A percentile compares a stretch with the other conserved stretches of the same genome.
These are phyloP conservation scores for Talaromyces sp. DNA, from an alignment of 2,329 filamentous ascomycete genomes.

Conservation along the genomic window DNA sequence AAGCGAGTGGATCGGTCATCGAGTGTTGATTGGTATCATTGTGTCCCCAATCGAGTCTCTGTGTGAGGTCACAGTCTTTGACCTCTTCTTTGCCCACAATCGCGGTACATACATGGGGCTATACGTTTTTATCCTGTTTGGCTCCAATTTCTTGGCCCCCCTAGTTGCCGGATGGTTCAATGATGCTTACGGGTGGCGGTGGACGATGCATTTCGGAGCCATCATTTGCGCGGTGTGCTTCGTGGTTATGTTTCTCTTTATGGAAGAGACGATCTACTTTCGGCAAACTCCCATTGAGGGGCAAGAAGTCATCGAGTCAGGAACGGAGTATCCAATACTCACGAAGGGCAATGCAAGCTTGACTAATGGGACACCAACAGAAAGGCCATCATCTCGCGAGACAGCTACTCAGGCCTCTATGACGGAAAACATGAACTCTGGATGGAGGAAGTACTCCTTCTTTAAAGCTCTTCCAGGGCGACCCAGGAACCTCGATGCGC, in stretches of 20 bases:
- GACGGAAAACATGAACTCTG: too few relatives aligned
- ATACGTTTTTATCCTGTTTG: not conserved
- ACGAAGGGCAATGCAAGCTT: too few relatives aligned
- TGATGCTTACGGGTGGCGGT: not conserved
- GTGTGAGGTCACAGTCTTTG: not conserved
- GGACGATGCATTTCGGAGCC: not conserved
- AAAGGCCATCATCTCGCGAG: not conserved
- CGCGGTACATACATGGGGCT: slow-evolving; percentile 1
- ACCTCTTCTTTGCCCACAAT: not conserved
- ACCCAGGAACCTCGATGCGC: slow-evolving; percentile 14
- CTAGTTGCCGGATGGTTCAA: not conserved
- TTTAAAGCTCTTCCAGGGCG: slow-evolving; percentile 1
- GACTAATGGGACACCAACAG: too few relatives aligned
- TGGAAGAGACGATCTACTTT: slow-evolving; percentile 15
- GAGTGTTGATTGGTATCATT: slow-evolving; percentile 1
- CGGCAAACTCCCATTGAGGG: not conserved
- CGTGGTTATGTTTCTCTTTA: not conserved
- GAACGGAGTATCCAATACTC: too few relatives aligned
- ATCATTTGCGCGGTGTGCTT: not conserved
- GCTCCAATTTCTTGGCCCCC: not conserved
- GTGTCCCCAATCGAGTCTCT: not conserved
- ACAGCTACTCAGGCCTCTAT: too few relatives aligned
- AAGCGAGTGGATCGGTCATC: not conserved
- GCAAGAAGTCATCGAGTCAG: too few relatives aligned
- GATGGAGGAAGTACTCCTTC: too few relatives aligned